Percentiles rank a stretch among this genome's conserved stretches.
Evolutionary conservation across 345 rosid genomes (phyloP).

Genomic region (Populus euphratica): DNA sequence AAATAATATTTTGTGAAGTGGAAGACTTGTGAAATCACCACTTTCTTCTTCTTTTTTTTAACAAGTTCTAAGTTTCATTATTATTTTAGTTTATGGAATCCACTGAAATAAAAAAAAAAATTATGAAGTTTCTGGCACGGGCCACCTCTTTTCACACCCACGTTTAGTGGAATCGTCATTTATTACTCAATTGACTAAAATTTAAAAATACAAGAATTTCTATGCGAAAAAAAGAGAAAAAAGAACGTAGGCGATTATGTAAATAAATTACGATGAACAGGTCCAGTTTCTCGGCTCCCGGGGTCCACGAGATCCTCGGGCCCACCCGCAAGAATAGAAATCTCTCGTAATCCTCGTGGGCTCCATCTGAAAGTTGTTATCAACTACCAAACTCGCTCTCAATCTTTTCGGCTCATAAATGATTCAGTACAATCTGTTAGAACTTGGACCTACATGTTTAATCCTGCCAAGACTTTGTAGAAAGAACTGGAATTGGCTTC

Average conservation of each 20-base stretch:
- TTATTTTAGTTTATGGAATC: no score
- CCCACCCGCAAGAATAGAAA: not conserved
- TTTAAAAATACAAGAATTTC: no score
- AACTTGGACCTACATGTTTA: not conserved
- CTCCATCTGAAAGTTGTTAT: not conserved
- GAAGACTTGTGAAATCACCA: no score
- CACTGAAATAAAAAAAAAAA: no score
- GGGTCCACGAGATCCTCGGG: not conserved
- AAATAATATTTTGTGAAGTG: accelerated
- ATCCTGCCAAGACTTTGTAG: not conserved
- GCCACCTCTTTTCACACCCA: no score
- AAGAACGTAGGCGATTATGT: no score
- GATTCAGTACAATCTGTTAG: not conserved
- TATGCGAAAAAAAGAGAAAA: no score
- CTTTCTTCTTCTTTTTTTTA: no score
- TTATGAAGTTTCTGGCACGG: no score
- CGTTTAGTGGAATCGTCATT: not conserved
- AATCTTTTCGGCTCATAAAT: not conserved
- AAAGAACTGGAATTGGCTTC: not conserved
- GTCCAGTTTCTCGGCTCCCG: not conserved
- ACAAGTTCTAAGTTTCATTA: no score
- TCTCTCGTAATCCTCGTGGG: not conserved
- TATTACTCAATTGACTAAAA: no score
- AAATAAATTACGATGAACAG: not conserved
- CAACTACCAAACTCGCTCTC: not conserved